Conservation (phyloP, 2,329 filamentous ascomycete species). For the Botrytis aclada region DNA sequence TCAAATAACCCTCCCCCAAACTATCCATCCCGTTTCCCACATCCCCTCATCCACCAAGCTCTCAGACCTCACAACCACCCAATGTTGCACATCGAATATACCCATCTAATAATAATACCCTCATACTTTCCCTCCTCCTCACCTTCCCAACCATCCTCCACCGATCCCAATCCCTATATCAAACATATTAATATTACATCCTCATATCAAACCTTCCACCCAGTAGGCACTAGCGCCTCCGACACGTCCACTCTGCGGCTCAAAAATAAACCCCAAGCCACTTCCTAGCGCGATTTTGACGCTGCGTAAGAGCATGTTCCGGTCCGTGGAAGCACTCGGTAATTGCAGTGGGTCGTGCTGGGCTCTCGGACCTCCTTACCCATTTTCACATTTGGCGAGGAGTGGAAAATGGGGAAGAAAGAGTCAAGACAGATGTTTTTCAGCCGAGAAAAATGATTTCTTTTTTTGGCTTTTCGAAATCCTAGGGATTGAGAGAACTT, state of each 20-base stretch:
- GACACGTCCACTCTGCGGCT: neutral
- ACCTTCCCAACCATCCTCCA: neutral
- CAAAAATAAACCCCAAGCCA: neutral
- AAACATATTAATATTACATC: neutral
- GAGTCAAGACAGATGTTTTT: neutral
- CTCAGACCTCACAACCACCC: too few species aligned
- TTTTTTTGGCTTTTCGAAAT: neutral
- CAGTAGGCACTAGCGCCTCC: neutral
- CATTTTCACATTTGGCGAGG: neutral
- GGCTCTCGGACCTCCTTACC: neutral
- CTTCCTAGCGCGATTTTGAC: neutral
- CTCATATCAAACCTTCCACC: neutral
- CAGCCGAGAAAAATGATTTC: neutral
- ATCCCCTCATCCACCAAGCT: neutral
- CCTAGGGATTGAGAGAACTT: neutral
- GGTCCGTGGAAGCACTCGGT: neutral
- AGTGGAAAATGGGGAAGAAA: neutral
- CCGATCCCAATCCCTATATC: neutral
- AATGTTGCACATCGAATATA: slow-evolving; percentile 16
- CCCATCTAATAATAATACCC: slow-evolving; percentile 13
- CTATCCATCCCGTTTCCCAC: neutral
- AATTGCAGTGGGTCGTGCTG: neutral
- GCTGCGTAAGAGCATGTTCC: neutral
- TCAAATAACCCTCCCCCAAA: neutral
- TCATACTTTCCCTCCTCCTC: neutral